phyloP scores from a whole-genome alignment of 225 moss, liverwort and hornwort species.

The Sphagnum tenellum region DNA sequence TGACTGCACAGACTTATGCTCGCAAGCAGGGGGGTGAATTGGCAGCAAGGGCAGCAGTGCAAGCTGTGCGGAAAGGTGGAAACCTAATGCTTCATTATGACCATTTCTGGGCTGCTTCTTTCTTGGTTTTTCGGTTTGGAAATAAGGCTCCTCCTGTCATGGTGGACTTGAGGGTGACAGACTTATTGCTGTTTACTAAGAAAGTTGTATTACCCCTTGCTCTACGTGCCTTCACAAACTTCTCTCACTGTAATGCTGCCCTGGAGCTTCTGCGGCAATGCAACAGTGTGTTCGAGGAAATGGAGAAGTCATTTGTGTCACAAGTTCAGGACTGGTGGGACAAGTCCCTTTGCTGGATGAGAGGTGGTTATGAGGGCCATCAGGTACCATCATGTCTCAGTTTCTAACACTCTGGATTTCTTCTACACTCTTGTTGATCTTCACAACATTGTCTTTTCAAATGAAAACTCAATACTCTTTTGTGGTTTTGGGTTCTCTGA shows the following conservation, averaged over 20 bases:
- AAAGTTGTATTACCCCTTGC: conserved; percentile 38
- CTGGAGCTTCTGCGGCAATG: conserved; percentile 41
- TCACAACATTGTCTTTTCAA: too few species aligned
- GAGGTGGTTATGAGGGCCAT: conserved; percentile 15
- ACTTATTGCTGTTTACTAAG: conserved; percentile 31
- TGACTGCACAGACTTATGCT: conserved; percentile 25
- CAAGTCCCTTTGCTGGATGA: conserved; percentile 29
- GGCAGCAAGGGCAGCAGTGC: conserved; percentile 35
- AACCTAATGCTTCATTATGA: conserved; percentile 22
- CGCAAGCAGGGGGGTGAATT: conserved; percentile 33
- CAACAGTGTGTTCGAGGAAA: conserved; percentile 39
- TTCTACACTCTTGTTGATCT: too few species aligned
- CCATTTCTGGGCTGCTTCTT: conserved; percentile 52
- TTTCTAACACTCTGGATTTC: too few species aligned
- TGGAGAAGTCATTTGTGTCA: conserved; percentile 53
- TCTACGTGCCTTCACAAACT: conserved; percentile 29
- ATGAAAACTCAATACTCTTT: too few species aligned
- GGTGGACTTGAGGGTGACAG: conserved; percentile 31
- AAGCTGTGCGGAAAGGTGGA: conserved; percentile 24
- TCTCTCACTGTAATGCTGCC: conserved; percentile 38
- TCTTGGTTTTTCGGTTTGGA: conserved; percentile 30
- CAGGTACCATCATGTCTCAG: too few species aligned
- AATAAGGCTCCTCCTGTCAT: conserved; percentile 2
- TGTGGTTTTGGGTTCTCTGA: too few species aligned
- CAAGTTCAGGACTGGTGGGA: conserved; percentile 28